A percentile compares a stretch with the other conserved stretches of the same genome.
Evolutionary conservation across 805 yeast species (phyloP).

Genomic region (Candida montana): DNA sequence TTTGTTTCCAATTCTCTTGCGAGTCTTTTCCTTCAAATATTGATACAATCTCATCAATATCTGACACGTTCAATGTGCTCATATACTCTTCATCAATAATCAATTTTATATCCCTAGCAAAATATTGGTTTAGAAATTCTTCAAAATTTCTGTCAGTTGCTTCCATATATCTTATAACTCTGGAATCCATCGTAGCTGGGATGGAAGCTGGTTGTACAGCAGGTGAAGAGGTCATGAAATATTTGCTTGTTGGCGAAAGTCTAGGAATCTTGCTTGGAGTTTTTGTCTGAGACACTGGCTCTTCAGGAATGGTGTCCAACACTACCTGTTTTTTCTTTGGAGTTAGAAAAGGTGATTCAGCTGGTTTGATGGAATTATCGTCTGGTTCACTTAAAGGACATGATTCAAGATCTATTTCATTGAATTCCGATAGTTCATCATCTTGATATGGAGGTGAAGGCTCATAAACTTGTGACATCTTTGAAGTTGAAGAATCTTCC

Average conservation of each 20-base stretch:
- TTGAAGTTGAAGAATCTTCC: too few species aligned
- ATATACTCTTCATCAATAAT: constrained; percentile 5
- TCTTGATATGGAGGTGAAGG: too few species aligned
- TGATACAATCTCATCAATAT: constrained; percentile 10
- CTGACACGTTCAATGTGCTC: constrained; percentile 2
- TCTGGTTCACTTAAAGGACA: too few species aligned
- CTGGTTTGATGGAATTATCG: too few species aligned
- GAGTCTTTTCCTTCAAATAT: constrained; percentile 16
- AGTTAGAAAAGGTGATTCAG: too few species aligned
- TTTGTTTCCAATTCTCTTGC: constrained; percentile 19
- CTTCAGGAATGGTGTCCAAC: too few species aligned
- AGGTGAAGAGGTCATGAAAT: not conserved
- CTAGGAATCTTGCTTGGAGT: not conserved
- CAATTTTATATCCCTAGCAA: constrained; percentile 20
- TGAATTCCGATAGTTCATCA: too few species aligned
- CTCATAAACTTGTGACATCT: too few species aligned
- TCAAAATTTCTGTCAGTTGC: constrained; percentile 8
- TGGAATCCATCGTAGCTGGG: not conserved
- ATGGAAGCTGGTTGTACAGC: too few species aligned
- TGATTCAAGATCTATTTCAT: too few species aligned
- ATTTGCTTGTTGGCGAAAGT: not conserved
- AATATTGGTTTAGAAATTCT: constrained; percentile 12
- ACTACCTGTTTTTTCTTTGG: too few species aligned
- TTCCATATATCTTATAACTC: not conserved
- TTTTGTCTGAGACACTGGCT: too few species aligned